Evolutionary conservation across 768 basidiomycete genomes (phyloP), one percentile per base, ranked within the genome.

Genomic region (Serpula lacrymans): DNA sequence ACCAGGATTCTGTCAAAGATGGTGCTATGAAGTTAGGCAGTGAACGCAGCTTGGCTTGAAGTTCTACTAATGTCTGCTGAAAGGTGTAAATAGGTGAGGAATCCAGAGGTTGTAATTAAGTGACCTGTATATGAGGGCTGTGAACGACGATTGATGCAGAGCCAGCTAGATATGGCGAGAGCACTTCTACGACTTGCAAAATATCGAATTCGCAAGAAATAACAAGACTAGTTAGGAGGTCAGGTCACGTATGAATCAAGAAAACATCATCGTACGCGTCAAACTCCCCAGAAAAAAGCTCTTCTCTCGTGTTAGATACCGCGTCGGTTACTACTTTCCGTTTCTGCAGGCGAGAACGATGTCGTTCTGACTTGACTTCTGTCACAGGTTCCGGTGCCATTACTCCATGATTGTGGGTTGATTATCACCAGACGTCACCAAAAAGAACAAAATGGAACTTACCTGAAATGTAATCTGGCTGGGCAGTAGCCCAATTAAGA

Each of bases 401-500:
- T 13, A 84, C 83, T 86, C 35, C 13, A 41, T 0, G 33, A 44
- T 33, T 27, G 24, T 51, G 42, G 48, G 42, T 17, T 27, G 14
- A 16, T 34, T 7, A 21, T 16, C 23, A 33, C 32, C 7, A 30
- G 20, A 39, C 14, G 14, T 6, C 6, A 22, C 37, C 29, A 20
- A 10, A 22, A 13, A 37, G 29, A 23, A 42, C 27, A 21, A 24
- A 26, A 27, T n/a, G n/a, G 21, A 34, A 55, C 71, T 35, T 59
- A 83, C 87, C 62, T 8, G 88, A 82, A 10, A 64, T 71, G 50
- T 93, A 87, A 14, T 81, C 77, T 54, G 84, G 80, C 42, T 90
- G 82, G 12, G 84, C 81, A 9, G 88, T 86, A 17, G 88, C 87
- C 95, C 95, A 99, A 59, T 96, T 96, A 14, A 98, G 63, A 0